These are phyloP conservation scores for Pestalotiopsis sp. DNA, from an alignment of 2,329 filamentous ascomycete genomes.

Conservation along the genomic window DNA sequence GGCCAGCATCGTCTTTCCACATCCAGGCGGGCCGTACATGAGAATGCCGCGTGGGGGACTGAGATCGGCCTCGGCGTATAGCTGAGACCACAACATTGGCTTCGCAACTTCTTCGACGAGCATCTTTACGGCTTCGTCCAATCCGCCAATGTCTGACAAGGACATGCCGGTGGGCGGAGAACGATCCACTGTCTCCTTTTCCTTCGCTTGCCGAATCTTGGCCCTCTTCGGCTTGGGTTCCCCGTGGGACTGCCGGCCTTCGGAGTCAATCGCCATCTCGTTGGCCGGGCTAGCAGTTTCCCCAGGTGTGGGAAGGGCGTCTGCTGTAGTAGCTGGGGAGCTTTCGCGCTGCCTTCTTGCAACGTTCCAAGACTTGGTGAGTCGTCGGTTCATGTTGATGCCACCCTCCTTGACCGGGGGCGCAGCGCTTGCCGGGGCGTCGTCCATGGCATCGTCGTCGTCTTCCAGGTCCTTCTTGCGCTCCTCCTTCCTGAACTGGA, in stretches of 20 bases:
- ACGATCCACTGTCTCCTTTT: constrained; percentile 45
- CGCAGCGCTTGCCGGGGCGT: constrained; percentile 21
- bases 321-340: constrained; percentile 19
- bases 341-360: constrained; percentile 18
- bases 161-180: constrained; percentile 68
- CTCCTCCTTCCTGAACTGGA: constrained; percentile 72
- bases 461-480: constrained; percentile 48
- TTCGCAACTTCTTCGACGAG: constrained; percentile 21
- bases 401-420: constrained; percentile 31
- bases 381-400: constrained; percentile 42
- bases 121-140: constrained; percentile 68
- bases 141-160: constrained; percentile 74
- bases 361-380: constrained; percentile 42
- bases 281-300: constrained; percentile 22
- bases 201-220: constrained; percentile 53
- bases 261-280: constrained; percentile 27
- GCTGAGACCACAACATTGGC: constrained; percentile 69
- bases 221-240: constrained; percentile 69
- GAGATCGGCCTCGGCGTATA: constrained; percentile 66
- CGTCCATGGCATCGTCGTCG: constrained; percentile 29
- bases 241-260: constrained; percentile 61
- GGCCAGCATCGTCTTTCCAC: constrained; percentile 83
- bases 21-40: constrained; percentile 81
- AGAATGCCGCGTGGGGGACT: constrained; percentile 75
- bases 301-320: constrained; percentile 2